These are phyloP conservation scores for Verbena officinalis DNA, from an alignment of 257 asterid genomes.

Conservation along the genomic window DNA sequence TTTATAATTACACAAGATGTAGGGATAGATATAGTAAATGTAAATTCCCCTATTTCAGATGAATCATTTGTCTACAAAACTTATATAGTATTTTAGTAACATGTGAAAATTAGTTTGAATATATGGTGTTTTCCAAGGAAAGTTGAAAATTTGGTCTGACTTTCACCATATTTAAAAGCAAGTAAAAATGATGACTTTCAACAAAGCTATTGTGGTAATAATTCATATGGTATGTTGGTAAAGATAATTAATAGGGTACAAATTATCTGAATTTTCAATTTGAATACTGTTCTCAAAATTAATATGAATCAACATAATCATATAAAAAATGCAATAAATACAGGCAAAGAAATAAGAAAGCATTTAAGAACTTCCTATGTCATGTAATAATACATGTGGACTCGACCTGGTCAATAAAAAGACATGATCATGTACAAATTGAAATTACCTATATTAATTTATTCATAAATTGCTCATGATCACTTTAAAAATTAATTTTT, in stretches of 20 bases:
- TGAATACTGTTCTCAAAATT: no score
- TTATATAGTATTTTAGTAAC: not conserved
- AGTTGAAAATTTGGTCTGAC: slow-evolving; percentile 24
- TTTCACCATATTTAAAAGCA: not conserved
- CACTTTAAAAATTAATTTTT: not conserved
- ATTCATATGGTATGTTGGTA: slow-evolving; percentile 11
- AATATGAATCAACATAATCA: not conserved
- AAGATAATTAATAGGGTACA: not conserved
- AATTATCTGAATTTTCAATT: not conserved
- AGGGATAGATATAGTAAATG: no score
- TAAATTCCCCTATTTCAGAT: no score
- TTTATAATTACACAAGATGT: no score
- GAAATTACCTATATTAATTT: no score
- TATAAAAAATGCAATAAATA: slow-evolving; percentile 5
- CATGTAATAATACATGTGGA: slow-evolving; percentile 8
- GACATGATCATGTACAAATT: no score
- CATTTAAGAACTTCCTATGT: slow-evolving; percentile 6
- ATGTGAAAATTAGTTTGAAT: not conserved
- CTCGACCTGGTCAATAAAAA: slow-evolving; percentile 14
- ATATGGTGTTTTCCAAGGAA: slow-evolving; percentile 13
- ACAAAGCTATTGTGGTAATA: slow-evolving; percentile 17
- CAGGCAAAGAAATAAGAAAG: not conserved
- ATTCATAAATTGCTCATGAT: not conserved
- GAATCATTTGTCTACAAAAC: no score
- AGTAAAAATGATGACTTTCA: slow-evolving; percentile 4